Percentiles rank a stretch among this genome's conserved stretches.
These are phyloP conservation scores for Hymenoscyphus albidus DNA, from an alignment of 2,329 filamentous ascomycete species.

Conservation along the genomic window DNA sequence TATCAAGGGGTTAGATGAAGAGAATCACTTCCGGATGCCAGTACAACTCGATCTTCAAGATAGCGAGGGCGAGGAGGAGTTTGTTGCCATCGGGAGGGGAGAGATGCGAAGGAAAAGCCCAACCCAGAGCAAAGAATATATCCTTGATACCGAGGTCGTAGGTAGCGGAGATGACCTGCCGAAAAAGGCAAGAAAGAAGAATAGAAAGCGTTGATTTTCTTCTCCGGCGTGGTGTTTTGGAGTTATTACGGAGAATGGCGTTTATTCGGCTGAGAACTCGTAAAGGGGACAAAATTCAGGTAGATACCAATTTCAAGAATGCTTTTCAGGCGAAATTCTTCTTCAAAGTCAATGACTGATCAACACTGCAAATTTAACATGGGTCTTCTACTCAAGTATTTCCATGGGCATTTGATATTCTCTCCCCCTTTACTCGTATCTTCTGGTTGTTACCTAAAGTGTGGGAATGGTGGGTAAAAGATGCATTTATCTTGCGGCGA, in stretches of 20 bases:
- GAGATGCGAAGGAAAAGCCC: slow-evolving; percentile 86
- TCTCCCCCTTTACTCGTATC: too few relatives aligned
- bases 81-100: slow-evolving; percentile 63
- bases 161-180: slow-evolving; percentile 38
- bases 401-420: too few relatives aligned
- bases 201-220: slow-evolving; percentile 21
- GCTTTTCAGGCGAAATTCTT: too few relatives aligned
- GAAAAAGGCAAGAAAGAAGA: slow-evolving; percentile 25
- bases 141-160: slow-evolving; percentile 51
- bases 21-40: slow-evolving; percentile 77
- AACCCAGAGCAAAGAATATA: slow-evolving; percentile 66
- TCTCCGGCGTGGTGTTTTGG: slow-evolving; percentile 2
- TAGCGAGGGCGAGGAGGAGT: slow-evolving; percentile 93
- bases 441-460: too few relatives aligned
- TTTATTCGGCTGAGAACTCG: slow-evolving; percentile 1
- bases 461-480: too few relatives aligned
- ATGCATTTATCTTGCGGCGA: not conserved
- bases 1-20: slow-evolving; percentile 54
- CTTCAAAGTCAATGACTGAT: too few relatives aligned
- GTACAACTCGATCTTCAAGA: slow-evolving; percentile 90
- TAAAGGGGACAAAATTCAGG: not conserved
- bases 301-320: too few relatives aligned
- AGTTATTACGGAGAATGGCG: not conserved
- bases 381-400: too few relatives aligned
- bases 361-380: too few relatives aligned